Conservation (phyloP, 2,329 filamentous ascomycete species). For the Fulvia fulva region DNA sequence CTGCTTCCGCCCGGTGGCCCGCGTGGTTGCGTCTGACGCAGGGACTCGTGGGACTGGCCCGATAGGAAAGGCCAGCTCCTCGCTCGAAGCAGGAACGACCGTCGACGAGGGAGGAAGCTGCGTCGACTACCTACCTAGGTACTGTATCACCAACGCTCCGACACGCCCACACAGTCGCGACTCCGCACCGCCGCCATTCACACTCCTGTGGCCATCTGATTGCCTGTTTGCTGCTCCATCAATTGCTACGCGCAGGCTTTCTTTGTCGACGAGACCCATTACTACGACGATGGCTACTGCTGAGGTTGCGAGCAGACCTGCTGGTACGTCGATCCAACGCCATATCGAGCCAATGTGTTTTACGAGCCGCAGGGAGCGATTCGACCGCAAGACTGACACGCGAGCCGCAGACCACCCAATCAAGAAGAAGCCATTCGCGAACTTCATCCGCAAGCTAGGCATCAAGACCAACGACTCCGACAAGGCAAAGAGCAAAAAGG, state of each 20-base stretch:
- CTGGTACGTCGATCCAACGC: constrained; percentile 35
- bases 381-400: constrained; percentile 20
- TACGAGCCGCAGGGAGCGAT: neutral
- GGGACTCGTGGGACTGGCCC: neutral
- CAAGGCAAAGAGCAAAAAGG: constrained; percentile 27
- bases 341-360: neutral
- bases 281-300: constrained; percentile 40
- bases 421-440: constrained; percentile 81
- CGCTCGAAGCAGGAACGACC: neutral
- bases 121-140: too few relatives aligned
- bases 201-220: neutral
- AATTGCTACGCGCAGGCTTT: neutral
- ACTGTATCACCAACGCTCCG: too few relatives aligned
- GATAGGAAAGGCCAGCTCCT: neutral
- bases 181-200: neutral
- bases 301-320: constrained; percentile 41
- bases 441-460: constrained; percentile 90
- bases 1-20: neutral
- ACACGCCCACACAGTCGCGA: neutral
- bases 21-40: neutral
- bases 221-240: neutral
- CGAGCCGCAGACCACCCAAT: constrained; percentile 61
- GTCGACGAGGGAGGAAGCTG: neutral
- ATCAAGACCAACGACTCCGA: constrained; percentile 66
- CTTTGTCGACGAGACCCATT: neutral